Evolutionary conservation across 176 grass and related monocot genomes (phyloP).

Genomic region (Hordeum marinum): DNA sequence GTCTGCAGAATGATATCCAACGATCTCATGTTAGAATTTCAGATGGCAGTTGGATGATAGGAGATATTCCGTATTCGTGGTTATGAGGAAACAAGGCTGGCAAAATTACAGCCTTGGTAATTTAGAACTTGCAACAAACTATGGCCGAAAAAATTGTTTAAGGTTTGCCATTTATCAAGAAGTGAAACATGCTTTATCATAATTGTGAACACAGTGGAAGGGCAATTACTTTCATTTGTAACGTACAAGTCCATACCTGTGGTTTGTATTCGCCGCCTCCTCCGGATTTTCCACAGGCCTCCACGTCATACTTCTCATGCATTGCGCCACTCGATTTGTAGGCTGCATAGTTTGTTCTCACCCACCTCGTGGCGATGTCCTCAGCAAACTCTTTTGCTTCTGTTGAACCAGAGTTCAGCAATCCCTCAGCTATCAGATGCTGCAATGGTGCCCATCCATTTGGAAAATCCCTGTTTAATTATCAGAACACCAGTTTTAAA

Average conservation of each 20-base stretch:
- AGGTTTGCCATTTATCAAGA: neutral
- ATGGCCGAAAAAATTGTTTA: neutral
- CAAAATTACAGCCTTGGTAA: neutral
- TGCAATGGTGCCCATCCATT: conserved; percentile 95
- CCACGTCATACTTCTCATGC: conserved; percentile 89
- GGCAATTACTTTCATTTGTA: neutral
- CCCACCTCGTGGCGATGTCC: conserved; percentile 78
- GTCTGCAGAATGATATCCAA: conserved; percentile 48
- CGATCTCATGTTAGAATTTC: neutral
- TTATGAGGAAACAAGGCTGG: neutral
- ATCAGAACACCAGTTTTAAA: neutral
- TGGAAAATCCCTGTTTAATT: conserved; percentile 71
- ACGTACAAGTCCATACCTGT: conserved; percentile 50
- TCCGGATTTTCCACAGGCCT: conserved; percentile 60
- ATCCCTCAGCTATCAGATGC: conserved; percentile 77
- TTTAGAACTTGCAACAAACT: neutral
- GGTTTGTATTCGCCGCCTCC: conserved; percentile 83
- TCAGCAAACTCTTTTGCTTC: conserved; percentile 62
- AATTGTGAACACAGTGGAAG: neutral
- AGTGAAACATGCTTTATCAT: neutral
- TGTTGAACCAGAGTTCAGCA: conserved; percentile 42
- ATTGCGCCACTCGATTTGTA: conserved; percentile 64
- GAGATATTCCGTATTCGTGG: neutral
- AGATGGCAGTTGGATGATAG: neutral
- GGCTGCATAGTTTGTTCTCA: conserved; percentile 78